Base-by-base conservation (phyloP, 2,329 filamentous ascomycete species). In the Microcyclosporella mali region DNA sequence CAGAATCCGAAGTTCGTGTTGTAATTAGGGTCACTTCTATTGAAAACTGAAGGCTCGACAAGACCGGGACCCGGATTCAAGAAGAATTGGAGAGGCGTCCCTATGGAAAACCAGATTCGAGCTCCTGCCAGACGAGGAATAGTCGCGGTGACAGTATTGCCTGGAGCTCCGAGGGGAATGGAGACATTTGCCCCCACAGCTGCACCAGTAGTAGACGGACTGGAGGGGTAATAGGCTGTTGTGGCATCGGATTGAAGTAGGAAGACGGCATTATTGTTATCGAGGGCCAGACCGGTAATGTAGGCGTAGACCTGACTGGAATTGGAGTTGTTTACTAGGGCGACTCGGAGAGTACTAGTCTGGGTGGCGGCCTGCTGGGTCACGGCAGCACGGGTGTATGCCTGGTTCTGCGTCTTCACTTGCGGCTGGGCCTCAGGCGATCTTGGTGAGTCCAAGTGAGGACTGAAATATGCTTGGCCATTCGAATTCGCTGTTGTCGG, bases 231-330 rank as follows among this genome's bases (percentile, higher is more conserved):
- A 48, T 64, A 65, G 11, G 60, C 52, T n/a, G 57, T 59, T 38
- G 50, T 58, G 9, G 56, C 63, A 34, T 66, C 59, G n/a, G 61
- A 46, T 40, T 58, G 55, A 6, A 66, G 49, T 4, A 66, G 43
- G 43, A 63, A 60, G 11, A 63, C 46, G 9, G 53, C 51, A 33
- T 57, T 58, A 46, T 60, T 57, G 45, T 58, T 56, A 46, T 64
- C 56, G 25, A 65, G 52, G 16, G 61, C 63, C 41, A 53, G 55
- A 14, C 63, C 63, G 18, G 61, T 88, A 56, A 92, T 75, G 61
- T 65, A 66, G 8, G 61, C 62, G 41, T 57, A 66, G 30, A 63
- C 59, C 6, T 56, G 49, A 37, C 43, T 51, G 2, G 60, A 62
- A 39, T 46, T 58, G 12, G 59, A 61, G 16, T 59, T 51, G 46